A percentile compares a stretch with the other conserved stretches of the same genome.
These are phyloP conservation scores for Calcarisporium arbuscula DNA, from an alignment of 2,329 filamentous ascomycete species.

Conservation along the genomic window DNA sequence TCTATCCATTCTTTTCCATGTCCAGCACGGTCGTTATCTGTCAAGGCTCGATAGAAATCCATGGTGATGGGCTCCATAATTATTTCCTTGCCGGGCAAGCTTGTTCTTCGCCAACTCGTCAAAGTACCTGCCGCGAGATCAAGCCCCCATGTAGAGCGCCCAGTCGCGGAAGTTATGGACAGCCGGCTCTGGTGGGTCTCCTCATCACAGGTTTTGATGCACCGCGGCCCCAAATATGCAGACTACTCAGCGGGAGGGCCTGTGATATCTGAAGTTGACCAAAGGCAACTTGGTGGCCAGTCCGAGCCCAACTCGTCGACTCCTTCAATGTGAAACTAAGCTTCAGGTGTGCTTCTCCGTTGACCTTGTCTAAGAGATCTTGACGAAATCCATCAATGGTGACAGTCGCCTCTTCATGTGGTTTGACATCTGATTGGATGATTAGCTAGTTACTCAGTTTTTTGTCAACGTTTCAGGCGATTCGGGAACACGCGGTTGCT, in stretches of 20 bases:
- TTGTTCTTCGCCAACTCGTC: conserved; percentile 31
- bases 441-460: background rate
- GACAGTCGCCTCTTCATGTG: conserved; percentile 32
- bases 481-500: background rate
- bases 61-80: conserved; percentile 39
- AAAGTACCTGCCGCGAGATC: conserved; percentile 36
- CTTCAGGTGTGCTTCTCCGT: conserved; percentile 39
- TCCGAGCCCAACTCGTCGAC: conserved; percentile 43
- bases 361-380: conserved; percentile 13
- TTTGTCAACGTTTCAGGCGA: background rate
- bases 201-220: too few species aligned
- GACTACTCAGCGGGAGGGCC: too few species aligned
- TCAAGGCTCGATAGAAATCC: conserved; percentile 58
- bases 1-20: conserved; percentile 54
- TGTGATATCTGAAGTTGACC: conserved; percentile 37
- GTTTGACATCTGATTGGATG: conserved; percentile 29
- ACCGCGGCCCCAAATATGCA: too few species aligned
- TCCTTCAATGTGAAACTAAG: conserved; percentile 39
- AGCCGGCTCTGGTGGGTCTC: conserved; percentile 20
- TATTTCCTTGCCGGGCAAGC: conserved; percentile 26
- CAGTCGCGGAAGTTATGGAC: conserved; percentile 27
- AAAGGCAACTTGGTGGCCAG: conserved; percentile 46
- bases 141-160: conserved; percentile 35
- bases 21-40: conserved; percentile 56
- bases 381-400: conserved; percentile 24